These are phyloP conservation scores for Leishmania martiniquensis DNA, from an alignment of 208 protist genomes.

Conservation along the genomic window DNA sequence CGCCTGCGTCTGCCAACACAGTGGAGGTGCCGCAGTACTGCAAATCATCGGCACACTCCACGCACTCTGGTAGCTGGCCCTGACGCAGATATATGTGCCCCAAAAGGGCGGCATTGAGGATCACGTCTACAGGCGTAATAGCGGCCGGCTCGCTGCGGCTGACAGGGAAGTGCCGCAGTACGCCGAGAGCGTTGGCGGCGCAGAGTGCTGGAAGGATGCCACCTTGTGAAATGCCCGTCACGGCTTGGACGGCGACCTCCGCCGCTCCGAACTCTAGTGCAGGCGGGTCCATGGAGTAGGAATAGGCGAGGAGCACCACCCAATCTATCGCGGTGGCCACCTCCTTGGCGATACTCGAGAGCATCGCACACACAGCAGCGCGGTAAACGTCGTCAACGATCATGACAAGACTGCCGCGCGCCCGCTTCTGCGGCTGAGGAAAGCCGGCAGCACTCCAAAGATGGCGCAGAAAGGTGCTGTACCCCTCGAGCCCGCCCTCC, in stretches of 20 bases:
- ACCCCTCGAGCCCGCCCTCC: constrained; percentile 7
- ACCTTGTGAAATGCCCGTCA: constrained; percentile 10
- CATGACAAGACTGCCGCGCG: constrained; percentile 23
- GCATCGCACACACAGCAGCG: constrained; percentile 12
- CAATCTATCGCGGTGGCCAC: constrained; percentile 17
- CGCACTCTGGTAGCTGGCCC: constrained; percentile 20
- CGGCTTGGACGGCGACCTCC: constrained; percentile 11
- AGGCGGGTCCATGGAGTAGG: constrained; percentile 51
- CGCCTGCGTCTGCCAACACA: background rate
- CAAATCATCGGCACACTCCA: constrained; percentile 7
- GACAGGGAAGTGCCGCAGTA: constrained; percentile 50
- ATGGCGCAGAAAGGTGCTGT: constrained; percentile 10
- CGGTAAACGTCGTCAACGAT: constrained; percentile 26
- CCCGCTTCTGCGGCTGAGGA: background rate
- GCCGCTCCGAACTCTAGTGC: constrained; percentile 53
- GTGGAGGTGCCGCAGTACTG: constrained; percentile 1
- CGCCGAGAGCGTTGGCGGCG: constrained; percentile 61
- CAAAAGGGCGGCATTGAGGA: constrained; percentile 50
- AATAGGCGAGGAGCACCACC: constrained; percentile 34
- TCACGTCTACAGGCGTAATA: constrained; percentile 73
- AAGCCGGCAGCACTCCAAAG: constrained; percentile 9
- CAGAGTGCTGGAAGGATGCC: constrained; percentile 51
- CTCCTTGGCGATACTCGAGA: constrained; percentile 5
- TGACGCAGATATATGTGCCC: constrained; percentile 16
- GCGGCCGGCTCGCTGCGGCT: constrained; percentile 34